Conservation (phyloP, 352 stramenopile species). For the Albugo candida region DNA sequence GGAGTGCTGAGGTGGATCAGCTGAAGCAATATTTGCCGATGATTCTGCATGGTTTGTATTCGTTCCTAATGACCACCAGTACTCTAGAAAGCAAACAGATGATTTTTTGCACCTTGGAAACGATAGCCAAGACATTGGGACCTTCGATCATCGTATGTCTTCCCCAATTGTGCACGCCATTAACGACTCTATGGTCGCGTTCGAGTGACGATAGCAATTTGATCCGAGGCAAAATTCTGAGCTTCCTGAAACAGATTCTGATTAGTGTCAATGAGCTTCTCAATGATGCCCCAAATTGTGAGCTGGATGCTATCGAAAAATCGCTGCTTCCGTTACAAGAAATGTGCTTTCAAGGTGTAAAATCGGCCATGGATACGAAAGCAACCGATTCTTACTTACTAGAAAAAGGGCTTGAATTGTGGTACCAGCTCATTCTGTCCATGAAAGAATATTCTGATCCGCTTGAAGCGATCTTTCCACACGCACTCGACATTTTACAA, state of each 20-base stretch:
- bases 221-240: conserved; percentile 61
- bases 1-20: conserved; percentile 50
- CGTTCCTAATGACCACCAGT: conserved; percentile 18
- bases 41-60: conserved; percentile 47
- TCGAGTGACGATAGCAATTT: conserved; percentile 61
- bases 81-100: conserved; percentile 56
- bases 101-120: conserved; percentile 44
- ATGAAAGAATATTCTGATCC: conserved; percentile 28
- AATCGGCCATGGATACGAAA: conserved; percentile 32
- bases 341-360: conserved; percentile 55
- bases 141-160: conserved; percentile 21
- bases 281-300: conserved; percentile 1
- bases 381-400: conserved; percentile 68
- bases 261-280: conserved; percentile 26
- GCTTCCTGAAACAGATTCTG: conserved; percentile 49
- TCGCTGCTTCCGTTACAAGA: conserved; percentile 11
- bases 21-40: conserved; percentile 30
- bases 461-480: conserved; percentile 42
- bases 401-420: conserved; percentile 60
- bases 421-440: conserved; percentile 32
- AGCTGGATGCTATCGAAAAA: too few relatives aligned
- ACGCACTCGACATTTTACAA: conserved; percentile 41
- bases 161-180: conserved; percentile 40
- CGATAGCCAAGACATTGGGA: conserved; percentile 45
- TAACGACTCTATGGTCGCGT: conserved; percentile 50